Percentiles rank a stretch among this genome's conserved stretches.
These are phyloP conservation scores for Saxophila tyrrhenica DNA, from an alignment of 495 filamentous ascomycete species.

Conservation along the genomic window DNA sequence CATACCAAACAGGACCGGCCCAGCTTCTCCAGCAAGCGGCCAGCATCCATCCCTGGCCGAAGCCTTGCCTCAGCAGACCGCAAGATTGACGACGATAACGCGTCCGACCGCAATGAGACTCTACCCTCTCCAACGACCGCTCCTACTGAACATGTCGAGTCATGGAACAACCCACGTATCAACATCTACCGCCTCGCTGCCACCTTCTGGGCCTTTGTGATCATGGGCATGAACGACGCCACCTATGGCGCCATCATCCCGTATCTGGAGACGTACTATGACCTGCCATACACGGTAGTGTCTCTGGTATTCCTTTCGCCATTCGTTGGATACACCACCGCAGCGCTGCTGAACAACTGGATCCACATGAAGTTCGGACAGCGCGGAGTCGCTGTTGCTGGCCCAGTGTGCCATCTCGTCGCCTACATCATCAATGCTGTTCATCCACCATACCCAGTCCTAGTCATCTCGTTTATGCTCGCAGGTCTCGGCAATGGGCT, in stretches of 20 bases:
- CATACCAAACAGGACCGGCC: constrained; percentile 2
- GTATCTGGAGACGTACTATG: constrained; percentile 49
- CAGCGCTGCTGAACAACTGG: constrained; percentile 46
- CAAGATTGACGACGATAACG: neutral
- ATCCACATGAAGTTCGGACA: constrained; percentile 55
- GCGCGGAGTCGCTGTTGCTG: constrained; percentile 59
- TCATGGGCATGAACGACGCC: constrained; percentile 75
- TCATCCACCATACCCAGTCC: constrained; percentile 50
- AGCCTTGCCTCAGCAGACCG: constrained; percentile 2
- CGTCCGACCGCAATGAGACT: constrained; percentile 25
- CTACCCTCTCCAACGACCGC: constrained; percentile 32
- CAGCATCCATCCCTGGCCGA: neutral
- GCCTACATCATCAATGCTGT: constrained; percentile 49
- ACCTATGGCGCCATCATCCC: constrained; percentile 34
- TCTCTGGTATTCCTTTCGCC: constrained; percentile 54
- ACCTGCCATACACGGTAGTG: constrained; percentile 46
- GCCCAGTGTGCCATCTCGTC: constrained; percentile 51
- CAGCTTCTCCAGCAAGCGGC: neutral
- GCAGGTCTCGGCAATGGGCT: constrained; percentile 55
- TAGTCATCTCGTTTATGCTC: constrained; percentile 47
- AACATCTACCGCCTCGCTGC: constrained; percentile 56
- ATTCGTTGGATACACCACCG: constrained; percentile 45
- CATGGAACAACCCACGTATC: constrained; percentile 59
- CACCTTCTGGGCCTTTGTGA: constrained; percentile 62
- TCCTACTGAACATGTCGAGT: constrained; percentile 26